Evolutionary conservation across 495 filamentous ascomycete genomes (phyloP), one percentile per base, ranked within the genome.

Genomic region (Trichocladium uniseriatum): DNA sequence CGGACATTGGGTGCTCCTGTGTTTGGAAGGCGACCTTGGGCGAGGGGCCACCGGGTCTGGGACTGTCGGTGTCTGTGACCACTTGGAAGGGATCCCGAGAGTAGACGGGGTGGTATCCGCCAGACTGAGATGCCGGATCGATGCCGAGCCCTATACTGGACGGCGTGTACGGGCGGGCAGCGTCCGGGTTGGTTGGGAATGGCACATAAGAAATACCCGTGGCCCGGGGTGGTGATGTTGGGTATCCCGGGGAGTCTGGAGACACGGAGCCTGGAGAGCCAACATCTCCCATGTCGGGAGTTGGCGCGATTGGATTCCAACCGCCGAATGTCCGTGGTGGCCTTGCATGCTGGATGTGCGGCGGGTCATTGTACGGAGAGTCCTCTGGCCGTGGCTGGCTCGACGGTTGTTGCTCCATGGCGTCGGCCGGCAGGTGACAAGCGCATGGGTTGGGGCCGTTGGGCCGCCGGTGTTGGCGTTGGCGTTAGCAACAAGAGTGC

Each of bases 111-210:
- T 35, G 37, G 16, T 50, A 50, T 0, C 48, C 32, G 6, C 38
- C 40, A 18, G 34, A 38, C 7, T 21, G 40, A 6, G 20, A 6
- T 5, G 27, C 3, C 13, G 34, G 32, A 38, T 22, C 48, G 9
- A 51, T 51, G 15, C 48, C 48, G 16, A 51, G 22, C 21, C 48
- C 48, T 6, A 44, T 22, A 11, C 48, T 44, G n/a, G 48, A 44
- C 11, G 48, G 39, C 1, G 21, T 28, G 14, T 18, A 29, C 29
- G 28, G 28, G 29, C 2, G 29, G 3, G 14, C 14, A 5, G 29
- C 5, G 16, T 18, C 22, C 21, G 31, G 19, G 18, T 28, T 1
- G 6, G 48, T 22, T n/a, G 48, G 24, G 22, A 28, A 31, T 14
- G 48, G 24, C 16, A 35, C 48, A 32, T 44, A 51, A 0, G 48